phyloP scores from a whole-genome alignment of 768 basidiomycete species.

The Suillus subluteus region DNA sequence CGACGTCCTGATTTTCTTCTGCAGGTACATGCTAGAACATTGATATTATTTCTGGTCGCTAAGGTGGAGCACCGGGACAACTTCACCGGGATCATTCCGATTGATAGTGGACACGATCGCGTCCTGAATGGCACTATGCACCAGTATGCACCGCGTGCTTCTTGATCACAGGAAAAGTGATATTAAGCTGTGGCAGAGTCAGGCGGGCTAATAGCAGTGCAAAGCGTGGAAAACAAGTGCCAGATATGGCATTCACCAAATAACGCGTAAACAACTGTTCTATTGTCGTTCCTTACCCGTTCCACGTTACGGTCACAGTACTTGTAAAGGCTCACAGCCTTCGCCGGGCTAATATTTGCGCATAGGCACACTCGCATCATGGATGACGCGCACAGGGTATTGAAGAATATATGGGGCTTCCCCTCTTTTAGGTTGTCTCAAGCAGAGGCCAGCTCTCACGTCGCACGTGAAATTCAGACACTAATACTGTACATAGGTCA shows the following conservation, averaged over 20 bases:
- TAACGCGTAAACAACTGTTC: not conserved
- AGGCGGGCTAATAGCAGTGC: too few species aligned
- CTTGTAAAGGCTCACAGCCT: not conserved
- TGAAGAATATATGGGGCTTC: conserved; percentile 41
- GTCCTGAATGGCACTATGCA: too few species aligned
- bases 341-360: not conserved
- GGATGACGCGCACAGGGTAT: conserved; percentile 37
- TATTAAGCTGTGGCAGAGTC: too few species aligned
- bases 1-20: too few species aligned
- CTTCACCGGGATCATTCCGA: too few species aligned
- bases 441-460: conserved; percentile 31
- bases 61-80: too few species aligned
- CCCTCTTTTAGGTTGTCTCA: conserved; percentile 42
- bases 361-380: conserved; percentile 22
- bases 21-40: too few species aligned
- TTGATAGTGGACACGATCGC: too few species aligned
- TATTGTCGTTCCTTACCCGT: too few species aligned
- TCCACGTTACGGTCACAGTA: not conserved
- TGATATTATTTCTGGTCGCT: too few species aligned
- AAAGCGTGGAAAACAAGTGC: not conserved
- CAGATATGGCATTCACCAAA: not conserved
- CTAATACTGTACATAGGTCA: conserved; percentile 29
- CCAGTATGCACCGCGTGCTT: too few species aligned
- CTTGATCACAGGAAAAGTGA: too few species aligned
- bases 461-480: not conserved